Base-by-base conservation (phyloP, 2,329 filamentous ascomycete species). In the Nigrospora osmanthi region DNA sequence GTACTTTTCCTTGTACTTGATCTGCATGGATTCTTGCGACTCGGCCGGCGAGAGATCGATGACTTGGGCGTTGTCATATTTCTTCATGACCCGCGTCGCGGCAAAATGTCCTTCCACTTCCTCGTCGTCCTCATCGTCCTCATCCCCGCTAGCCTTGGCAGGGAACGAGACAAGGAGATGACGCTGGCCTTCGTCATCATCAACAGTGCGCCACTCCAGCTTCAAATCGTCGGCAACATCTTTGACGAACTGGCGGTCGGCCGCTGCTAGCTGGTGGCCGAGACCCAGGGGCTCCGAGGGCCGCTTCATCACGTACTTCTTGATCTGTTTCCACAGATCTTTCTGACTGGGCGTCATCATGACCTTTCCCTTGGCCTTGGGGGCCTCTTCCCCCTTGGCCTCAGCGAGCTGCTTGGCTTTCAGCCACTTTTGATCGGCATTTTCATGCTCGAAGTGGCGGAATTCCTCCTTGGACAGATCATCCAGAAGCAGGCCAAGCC, bases 231-330 rank as follows among this genome's bases (percentile, higher is more conserved):
- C 76, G 2, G 91, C 89, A 52, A 95, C 72, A 51, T 93, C 87
- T 63, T 97, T 87, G 6, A 95, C 84, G 59, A 98, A 98, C 61
- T 90, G 91, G 49, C 93, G 85, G 65, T 98, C 91, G 32, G 82
- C 83, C 44, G 91, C 90, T 45, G 86, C 82, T 48, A 95, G 73
- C 28, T 77, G 75, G 3, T 75, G 63, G 15, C 89, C 81, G 9
- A 98, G 76, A 60, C 96, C 83, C 42, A 96, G 71, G 10, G 83
- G 75, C 46, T 75, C 67, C 17, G 71, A 62, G 6, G 78, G 72
- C 34, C 86, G 80, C 54, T 84, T 84, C 43, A 80, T 81, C 48
- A 97, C 80, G 62, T 86, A 97, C 46, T 82, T 84, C 61, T 90
- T 89, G 49, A 97, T 82, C 54, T 80, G 78, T 54, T 81, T 83